These are phyloP conservation scores for Amphicarpaea edgeworthii DNA, from an alignment of 306 rosid genomes.

Conservation along the genomic window DNA sequence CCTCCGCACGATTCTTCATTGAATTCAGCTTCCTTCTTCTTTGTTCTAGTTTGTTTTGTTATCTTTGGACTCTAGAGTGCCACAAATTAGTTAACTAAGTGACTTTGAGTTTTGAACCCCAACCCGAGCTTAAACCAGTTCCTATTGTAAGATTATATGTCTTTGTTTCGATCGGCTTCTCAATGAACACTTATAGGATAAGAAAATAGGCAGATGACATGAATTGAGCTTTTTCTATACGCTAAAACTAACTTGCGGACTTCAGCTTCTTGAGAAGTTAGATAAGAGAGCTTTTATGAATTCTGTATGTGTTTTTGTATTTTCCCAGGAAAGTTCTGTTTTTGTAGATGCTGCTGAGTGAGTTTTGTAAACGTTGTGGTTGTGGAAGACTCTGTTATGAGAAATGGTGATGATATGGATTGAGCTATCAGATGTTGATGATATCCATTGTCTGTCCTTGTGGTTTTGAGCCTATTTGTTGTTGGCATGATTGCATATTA, in stretches of 20 bases:
- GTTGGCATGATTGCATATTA: not conserved
- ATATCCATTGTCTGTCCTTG: not conserved
- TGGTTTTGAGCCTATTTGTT: constrained; percentile 1
- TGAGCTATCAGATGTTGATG: not conserved
- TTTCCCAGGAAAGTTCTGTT: not conserved
- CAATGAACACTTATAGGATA: too few species aligned
- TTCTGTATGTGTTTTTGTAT: not conserved
- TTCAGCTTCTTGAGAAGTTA: not conserved
- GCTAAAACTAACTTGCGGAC: not conserved
- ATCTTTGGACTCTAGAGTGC: not conserved
- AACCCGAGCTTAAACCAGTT: not conserved
- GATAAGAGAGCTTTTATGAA: not conserved
- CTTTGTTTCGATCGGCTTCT: not conserved
- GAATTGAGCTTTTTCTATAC: not conserved
- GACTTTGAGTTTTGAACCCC: constrained; percentile 4
- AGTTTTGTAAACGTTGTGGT: constrained; percentile 19
- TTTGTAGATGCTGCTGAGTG: constrained; percentile 11
- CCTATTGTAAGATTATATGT: not conserved
- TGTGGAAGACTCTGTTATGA: not conserved
- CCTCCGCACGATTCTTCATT: not conserved
- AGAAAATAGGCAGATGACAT: not conserved
- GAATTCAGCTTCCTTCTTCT: not conserved
- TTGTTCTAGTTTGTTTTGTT: not conserved
- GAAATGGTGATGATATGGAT: not conserved
- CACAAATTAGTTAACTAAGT: not conserved